A percentile compares a stretch with the other conserved stretches of the same genome.
These are phyloP conservation scores for Pichia inconspicua DNA, from an alignment of 1,139 yeast species.

Conservation along the genomic window DNA sequence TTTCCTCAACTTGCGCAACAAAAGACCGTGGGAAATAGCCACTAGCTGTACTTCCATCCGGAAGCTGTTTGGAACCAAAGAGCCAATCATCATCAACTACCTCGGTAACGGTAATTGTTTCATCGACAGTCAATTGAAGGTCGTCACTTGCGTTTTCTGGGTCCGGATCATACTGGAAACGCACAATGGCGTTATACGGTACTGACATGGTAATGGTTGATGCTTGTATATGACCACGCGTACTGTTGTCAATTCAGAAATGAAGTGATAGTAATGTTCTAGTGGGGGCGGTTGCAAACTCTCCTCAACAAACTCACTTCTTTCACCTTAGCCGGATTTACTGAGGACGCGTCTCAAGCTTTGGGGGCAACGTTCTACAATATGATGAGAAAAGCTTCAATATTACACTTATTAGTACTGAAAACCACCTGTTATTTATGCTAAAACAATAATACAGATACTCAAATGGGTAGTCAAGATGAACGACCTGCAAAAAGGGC, in stretches of 20 bases:
- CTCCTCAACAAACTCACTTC: neutral
- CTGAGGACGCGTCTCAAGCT: neutral
- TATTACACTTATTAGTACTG: neutral
- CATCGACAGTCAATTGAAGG: constrained; percentile 60
- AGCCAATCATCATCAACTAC: constrained; percentile 92
- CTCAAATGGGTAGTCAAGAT: constrained; percentile 2
- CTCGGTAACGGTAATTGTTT: constrained; percentile 61
- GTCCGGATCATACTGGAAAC: constrained; percentile 26
- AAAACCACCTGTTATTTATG: neutral
- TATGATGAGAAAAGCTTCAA: neutral
- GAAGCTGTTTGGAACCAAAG: constrained; percentile 41
- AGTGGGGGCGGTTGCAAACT: neutral
- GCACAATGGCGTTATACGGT: constrained; percentile 25
- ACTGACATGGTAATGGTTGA: constrained; percentile 7
- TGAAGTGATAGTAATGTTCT: neutral
- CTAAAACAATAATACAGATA: neutral
- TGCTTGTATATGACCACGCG: neutral
- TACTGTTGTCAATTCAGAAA: neutral
- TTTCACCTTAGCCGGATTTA: neutral
- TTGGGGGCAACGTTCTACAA: neutral
- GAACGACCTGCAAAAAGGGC: constrained; percentile 6
- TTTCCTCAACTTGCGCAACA: constrained; percentile 38
- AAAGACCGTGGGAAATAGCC: constrained; percentile 90
- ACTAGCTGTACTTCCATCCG: constrained; percentile 31
- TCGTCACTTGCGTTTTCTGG: constrained; percentile 56